Evolutionary conservation across 306 rosid species (phyloP).

Genomic region (Quercus agrifolia): DNA sequence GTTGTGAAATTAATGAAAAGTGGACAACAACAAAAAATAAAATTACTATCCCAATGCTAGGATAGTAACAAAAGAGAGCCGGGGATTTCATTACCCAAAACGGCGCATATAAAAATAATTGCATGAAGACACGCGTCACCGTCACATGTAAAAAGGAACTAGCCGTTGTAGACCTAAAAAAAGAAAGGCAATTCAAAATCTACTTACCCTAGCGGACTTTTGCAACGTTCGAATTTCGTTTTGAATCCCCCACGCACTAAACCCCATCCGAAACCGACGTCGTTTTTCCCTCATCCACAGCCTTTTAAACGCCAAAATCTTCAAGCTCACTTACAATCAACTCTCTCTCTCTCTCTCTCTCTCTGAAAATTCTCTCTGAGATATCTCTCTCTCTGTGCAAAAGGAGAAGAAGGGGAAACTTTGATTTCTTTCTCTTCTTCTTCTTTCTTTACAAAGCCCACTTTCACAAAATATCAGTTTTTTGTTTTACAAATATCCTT

Average conservation of each 20-base stretch:
- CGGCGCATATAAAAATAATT: too few relatives aligned
- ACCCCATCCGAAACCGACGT: neutral
- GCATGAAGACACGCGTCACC: neutral
- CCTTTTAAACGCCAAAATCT: neutral
- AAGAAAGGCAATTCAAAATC: neutral
- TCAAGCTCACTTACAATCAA: neutral
- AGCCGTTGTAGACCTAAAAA: conserved; percentile 38
- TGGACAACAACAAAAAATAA: too few relatives aligned
- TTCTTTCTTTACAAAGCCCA: neutral
- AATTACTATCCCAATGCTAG: too few relatives aligned
- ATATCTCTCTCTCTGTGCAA: neutral
- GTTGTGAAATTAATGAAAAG: too few relatives aligned
- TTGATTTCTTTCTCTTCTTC: neutral
- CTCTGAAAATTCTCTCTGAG: neutral
- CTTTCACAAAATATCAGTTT: neutral
- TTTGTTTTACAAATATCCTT: neutral
- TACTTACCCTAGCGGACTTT: neutral
- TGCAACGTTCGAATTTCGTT: conserved; percentile 35
- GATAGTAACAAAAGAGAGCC: too few relatives aligned
- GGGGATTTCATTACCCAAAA: too few relatives aligned
- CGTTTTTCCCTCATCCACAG: neutral
- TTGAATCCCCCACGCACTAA: conserved; percentile 9
- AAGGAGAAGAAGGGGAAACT: conserved; percentile 1
- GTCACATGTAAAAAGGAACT: neutral
- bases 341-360: conserved; percentile 15